Evolutionary conservation across 139 green algal species (phyloP).

Genomic region (Chlamydomonas schloesseri): DNA sequence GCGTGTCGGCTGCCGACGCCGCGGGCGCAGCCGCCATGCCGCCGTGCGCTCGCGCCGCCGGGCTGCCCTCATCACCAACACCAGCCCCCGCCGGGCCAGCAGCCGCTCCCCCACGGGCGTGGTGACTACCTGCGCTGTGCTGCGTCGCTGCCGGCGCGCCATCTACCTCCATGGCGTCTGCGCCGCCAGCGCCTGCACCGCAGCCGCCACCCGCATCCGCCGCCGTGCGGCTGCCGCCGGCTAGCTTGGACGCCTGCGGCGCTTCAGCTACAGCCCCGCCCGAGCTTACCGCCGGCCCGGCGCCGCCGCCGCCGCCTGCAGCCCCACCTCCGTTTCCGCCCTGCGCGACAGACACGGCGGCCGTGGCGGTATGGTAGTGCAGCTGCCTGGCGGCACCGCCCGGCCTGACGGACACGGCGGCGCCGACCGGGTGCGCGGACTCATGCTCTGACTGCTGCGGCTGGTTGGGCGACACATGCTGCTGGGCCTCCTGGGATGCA

Average conservation of each 20-base stretch:
- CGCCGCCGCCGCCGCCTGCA: too few relatives aligned
- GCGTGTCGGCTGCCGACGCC: not conserved
- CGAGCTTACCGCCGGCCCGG: too few relatives aligned
- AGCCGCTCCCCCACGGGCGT: not conserved
- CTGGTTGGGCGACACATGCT: conserved; percentile 8
- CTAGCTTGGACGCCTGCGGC: not conserved
- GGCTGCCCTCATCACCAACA: not conserved
- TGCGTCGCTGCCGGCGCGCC: not conserved
- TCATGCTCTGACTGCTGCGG: conserved; percentile 24
- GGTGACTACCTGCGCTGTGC: conserved; percentile 19
- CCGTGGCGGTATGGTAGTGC: too few relatives aligned
- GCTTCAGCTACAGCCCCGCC: too few relatives aligned
- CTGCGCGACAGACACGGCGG: not conserved
- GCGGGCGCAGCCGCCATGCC: not conserved
- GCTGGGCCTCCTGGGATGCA: not conserved
- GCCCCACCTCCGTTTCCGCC: not conserved
- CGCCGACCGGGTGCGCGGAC: not conserved
- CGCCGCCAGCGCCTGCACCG: not conserved
- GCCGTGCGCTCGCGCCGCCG: not conserved
- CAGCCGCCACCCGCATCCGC: not conserved
- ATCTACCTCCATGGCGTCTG: not conserved
- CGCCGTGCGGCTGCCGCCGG: not conserved
- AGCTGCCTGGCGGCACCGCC: not conserved
- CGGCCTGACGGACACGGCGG: not conserved
- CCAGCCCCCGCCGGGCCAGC: not conserved